phyloP scores from a whole-genome alignment of 2,329 filamentous ascomycete species.

The Phoma herbarum region DNA sequence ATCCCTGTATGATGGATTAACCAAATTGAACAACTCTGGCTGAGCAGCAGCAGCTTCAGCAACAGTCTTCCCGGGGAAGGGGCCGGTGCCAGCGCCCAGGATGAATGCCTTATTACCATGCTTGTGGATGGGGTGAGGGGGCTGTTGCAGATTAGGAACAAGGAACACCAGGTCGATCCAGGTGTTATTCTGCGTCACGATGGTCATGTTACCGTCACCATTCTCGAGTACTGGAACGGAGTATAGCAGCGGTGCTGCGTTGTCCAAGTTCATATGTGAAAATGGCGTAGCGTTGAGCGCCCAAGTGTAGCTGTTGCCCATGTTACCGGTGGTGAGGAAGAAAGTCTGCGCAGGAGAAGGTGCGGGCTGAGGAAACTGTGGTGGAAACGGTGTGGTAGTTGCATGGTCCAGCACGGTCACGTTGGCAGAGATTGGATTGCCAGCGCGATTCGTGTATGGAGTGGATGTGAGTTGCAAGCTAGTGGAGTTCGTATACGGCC shows the following conservation, averaged over 20 bases:
- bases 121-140: conserved; percentile 70
- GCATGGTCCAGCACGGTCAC: conserved; percentile 55
- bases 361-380: conserved; percentile 52
- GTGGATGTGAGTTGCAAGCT: conserved; percentile 17
- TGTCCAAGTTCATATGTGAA: conserved; percentile 47
- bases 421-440: conserved; percentile 52
- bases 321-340: conserved; percentile 44
- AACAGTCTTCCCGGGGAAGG: conserved; percentile 63
- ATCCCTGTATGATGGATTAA: conserved; percentile 64
- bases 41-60: conserved; percentile 59
- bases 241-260: conserved; percentile 57
- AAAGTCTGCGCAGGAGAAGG: conserved; percentile 58
- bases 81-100: conserved; percentile 60
- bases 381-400: conserved; percentile 58
- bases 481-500: conserved; percentile 11
- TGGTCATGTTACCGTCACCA: conserved; percentile 58
- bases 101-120: conserved; percentile 69
- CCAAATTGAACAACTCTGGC: conserved; percentile 65
- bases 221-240: conserved; percentile 43
- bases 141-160: conserved; percentile 50
- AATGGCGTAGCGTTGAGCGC: conserved; percentile 59
- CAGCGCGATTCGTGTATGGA: conserved; percentile 62
- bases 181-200: conserved; percentile 42
- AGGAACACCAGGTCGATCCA: conserved; percentile 47
- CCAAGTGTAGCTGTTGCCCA: conserved; percentile 62